Base-by-base conservation (phyloP, 169 alveolate species). In the Eimeria tenella region DNA sequence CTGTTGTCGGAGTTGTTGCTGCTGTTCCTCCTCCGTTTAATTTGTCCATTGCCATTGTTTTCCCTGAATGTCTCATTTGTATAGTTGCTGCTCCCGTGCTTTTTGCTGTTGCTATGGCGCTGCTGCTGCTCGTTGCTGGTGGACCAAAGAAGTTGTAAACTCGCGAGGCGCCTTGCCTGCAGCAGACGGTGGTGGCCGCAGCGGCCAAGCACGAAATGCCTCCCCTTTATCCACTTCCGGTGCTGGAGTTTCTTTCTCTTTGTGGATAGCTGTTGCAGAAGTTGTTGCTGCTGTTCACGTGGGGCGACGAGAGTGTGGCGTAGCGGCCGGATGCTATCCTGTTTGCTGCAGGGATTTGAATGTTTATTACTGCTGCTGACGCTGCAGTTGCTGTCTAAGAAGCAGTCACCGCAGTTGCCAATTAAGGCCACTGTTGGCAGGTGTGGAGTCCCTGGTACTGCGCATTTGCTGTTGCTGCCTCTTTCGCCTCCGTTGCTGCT, bases 111-210 rank as follows among this genome's bases (percentile, higher is more conserved):
- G 82, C 82, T 71, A 50, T 55, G 3, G 82, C 13, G 82, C 55
- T 25, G 82, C 55, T 71, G 50, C 82, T 15, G 13, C 55, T 71
- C 19, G 49, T 50, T 7, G 82, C 82, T 21, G 82, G 23, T 21
- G 82, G 23, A 71, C 53, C 82, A 3, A 23, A 13, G 82, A 31
- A 19, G 56, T 50, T 71, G 73, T 63, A 25, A n/a, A 11, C 42
- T 25, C 21, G 73, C 73, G 10, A 63, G 21, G 73, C 15, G 73
- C 21, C 73, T 63, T 19, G 21, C 25, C 73, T 19, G 73, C 73
- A 63, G 73, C 73, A 63, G 21, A 63, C 73, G 73, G 21, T 25
- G 73, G 73, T 25, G 73, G 73, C 73, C 73, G 73, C 73, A 63
- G 21, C 73, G 21, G 0, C 73, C 73, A n/a, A 63, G 21, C 73